phyloP scores from a whole-genome alignment of 768 basidiomycete genomes.

The Boletus fagicola region DNA sequence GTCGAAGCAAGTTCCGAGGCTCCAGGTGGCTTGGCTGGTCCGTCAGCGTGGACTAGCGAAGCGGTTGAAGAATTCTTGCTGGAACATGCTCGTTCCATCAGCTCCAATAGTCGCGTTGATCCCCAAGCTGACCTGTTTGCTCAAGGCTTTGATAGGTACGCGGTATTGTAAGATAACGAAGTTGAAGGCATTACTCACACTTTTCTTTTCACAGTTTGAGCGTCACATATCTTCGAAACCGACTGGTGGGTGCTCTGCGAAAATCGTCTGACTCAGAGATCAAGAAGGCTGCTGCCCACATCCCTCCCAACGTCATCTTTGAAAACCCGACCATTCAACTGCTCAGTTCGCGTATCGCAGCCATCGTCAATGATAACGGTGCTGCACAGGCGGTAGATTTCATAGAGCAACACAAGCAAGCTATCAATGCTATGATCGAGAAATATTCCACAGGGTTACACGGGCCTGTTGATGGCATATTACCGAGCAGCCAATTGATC shows the following conservation, averaged over 20 bases:
- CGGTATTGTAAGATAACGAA: background rate
- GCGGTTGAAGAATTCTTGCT: slow-evolving; percentile 28
- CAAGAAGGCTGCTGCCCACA: slow-evolving; percentile 21
- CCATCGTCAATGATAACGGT: slow-evolving; percentile 5
- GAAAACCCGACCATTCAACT: slow-evolving; percentile 40
- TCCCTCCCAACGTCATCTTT: slow-evolving; percentile 37
- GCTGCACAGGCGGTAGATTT: background rate
- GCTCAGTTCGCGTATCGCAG: slow-evolving; percentile 26
- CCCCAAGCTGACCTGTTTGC: slow-evolving; percentile 28
- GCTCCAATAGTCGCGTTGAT: slow-evolving; percentile 4
- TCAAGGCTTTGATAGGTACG: slow-evolving; percentile 40
- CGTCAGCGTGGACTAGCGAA: slow-evolving; percentile 24
- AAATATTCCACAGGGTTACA: slow-evolving; percentile 35
- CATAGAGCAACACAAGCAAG: slow-evolving; percentile 10
- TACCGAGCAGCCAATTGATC: background rate
- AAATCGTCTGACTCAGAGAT: slow-evolving; percentile 30
- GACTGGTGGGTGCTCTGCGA: slow-evolving; percentile 26
- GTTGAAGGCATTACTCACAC: background rate
- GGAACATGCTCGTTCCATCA: slow-evolving; percentile 23
- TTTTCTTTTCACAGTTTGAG: slow-evolving; percentile 20
- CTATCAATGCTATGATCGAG: slow-evolving; percentile 40
- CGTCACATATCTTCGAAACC: slow-evolving; percentile 31
- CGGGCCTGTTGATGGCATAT: slow-evolving; percentile 9
- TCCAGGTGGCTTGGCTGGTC: slow-evolving; percentile 23
- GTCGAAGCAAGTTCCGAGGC: slow-evolving; percentile 29